These are phyloP conservation scores for Sporothrix brasiliensis DNA, from an alignment of 2,329 filamentous ascomycete genomes.

Conservation along the genomic window DNA sequence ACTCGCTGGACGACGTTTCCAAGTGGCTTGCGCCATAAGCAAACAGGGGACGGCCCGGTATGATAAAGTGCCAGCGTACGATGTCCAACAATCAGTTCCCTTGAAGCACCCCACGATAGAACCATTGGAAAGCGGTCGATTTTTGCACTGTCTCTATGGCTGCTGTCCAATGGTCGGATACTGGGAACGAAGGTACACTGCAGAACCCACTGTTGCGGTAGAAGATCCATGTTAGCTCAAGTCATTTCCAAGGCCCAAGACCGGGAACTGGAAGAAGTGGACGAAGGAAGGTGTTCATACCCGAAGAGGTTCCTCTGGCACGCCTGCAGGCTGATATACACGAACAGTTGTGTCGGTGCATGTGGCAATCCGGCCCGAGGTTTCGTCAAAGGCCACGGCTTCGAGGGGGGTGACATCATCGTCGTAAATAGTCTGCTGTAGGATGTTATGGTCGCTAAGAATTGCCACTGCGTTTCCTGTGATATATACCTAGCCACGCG, in stretches of 20 bases:
- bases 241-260: background rate
- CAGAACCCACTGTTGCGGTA: slow-evolving; percentile 60
- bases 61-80: slow-evolving; percentile 69
- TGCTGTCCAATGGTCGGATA: slow-evolving; percentile 31
- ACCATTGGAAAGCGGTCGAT: slow-evolving; percentile 42
- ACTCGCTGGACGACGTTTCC: slow-evolving; percentile 75
- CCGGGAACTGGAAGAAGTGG: background rate
- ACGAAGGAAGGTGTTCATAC: slow-evolving; percentile 49
- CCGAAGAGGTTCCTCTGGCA: slow-evolving; percentile 72
- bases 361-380: slow-evolving; percentile 80
- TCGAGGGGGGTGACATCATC: slow-evolving; percentile 69
- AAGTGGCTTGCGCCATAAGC: slow-evolving; percentile 73
- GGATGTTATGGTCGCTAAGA: slow-evolving; percentile 70
- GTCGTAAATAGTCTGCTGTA: slow-evolving; percentile 90
- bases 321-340: slow-evolving; percentile 75
- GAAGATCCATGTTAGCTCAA: background rate
- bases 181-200: slow-evolving; percentile 52
- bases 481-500: slow-evolving; percentile 70
- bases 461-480: slow-evolving; percentile 87
- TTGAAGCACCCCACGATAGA: slow-evolving; percentile 83
- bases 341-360: slow-evolving; percentile 69
- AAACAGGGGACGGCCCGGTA: slow-evolving; percentile 53
- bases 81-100: slow-evolving; percentile 82
- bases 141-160: slow-evolving; percentile 47
- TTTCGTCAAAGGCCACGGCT: slow-evolving; percentile 78